Percentiles rank a stretch among this genome's conserved stretches.
Conservation (phyloP, 257 asterid genomes). For the Primulina tabacum region DNA sequence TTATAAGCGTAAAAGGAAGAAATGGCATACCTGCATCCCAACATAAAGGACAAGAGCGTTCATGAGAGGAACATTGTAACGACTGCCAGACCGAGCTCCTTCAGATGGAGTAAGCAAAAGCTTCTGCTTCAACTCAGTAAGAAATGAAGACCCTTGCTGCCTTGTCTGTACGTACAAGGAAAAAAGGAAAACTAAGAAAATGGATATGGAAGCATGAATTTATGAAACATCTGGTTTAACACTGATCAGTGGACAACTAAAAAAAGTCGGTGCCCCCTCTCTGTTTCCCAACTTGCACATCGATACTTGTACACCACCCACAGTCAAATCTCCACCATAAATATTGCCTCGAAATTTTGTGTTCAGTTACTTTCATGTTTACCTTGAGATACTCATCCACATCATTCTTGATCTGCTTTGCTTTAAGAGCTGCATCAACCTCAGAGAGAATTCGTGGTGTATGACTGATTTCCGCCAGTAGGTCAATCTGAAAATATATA, state of each 20-base stretch:
- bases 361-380: slow-evolving; percentile 10
- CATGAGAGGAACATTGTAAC: slow-evolving; percentile 83
- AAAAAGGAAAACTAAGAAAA: slow-evolving; percentile 12
- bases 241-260: background rate
- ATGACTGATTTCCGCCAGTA: slow-evolving; percentile 77
- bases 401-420: slow-evolving; percentile 79
- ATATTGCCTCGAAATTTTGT: slow-evolving; percentile 1
- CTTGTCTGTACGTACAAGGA: slow-evolving; percentile 50
- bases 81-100: slow-evolving; percentile 79
- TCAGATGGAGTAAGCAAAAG: slow-evolving; percentile 73
- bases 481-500: slow-evolving; percentile 60
- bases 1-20: background rate
- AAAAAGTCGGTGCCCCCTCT: background rate
- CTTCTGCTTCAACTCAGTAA: slow-evolving; percentile 80
- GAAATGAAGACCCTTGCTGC: slow-evolving; percentile 80
- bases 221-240: background rate
- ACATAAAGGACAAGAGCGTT: slow-evolving; percentile 92
- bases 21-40: slow-evolving; percentile 69
- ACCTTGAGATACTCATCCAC: slow-evolving; percentile 93
- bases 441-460: slow-evolving; percentile 92
- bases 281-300: background rate
- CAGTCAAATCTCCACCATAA: background rate
- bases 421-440: slow-evolving; percentile 87
- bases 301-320: background rate
- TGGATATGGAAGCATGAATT: slow-evolving; percentile 13